A percentile compares a stretch with the other conserved stretches of the same genome.
Conservation (phyloP, 352 stramenopile genomes). For the Pythium angustatum region DNA sequence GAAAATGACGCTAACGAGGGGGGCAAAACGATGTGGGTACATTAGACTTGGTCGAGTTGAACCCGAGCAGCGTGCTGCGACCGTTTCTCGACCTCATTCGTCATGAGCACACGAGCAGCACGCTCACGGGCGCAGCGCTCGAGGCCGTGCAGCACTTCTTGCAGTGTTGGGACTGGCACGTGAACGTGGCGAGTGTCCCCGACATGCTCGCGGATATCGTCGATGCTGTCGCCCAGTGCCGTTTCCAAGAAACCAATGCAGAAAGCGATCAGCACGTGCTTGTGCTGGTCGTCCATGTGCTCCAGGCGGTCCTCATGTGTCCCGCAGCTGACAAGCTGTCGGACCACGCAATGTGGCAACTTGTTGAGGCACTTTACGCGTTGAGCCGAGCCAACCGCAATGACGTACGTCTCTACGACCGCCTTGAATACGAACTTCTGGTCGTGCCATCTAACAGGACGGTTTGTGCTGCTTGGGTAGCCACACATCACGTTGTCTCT, state of each 20-base stretch:
- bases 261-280: conserved; percentile 91
- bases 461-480: conserved; percentile 24
- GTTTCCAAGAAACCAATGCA: conserved; percentile 92
- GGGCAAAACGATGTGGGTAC: conserved; percentile 11
- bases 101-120: conserved; percentile 91
- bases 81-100: conserved; percentile 96
- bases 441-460: no score
- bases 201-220: conserved; percentile 86
- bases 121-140: conserved; percentile 92
- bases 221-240: conserved; percentile 91
- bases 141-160: conserved; percentile 96
- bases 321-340: conserved; percentile 78
- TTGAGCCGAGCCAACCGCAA: conserved; percentile 80
- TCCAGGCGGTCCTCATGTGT: conserved; percentile 92
- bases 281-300: conserved; percentile 93
- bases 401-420: conserved; percentile 48
- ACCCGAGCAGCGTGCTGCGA: conserved; percentile 66
- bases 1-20: neutral
- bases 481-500: conserved; percentile 62
- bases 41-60: conserved; percentile 59
- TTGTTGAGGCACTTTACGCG: conserved; percentile 95
- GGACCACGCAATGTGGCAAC: conserved; percentile 92
- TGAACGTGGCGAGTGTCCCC: conserved; percentile 30
- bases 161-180: conserved; percentile 71
- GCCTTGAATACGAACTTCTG: no score